These are phyloP conservation scores for Dendrobium chrysotoxum DNA, from an alignment of 106 monocot genomes.

Conservation along the genomic window DNA sequence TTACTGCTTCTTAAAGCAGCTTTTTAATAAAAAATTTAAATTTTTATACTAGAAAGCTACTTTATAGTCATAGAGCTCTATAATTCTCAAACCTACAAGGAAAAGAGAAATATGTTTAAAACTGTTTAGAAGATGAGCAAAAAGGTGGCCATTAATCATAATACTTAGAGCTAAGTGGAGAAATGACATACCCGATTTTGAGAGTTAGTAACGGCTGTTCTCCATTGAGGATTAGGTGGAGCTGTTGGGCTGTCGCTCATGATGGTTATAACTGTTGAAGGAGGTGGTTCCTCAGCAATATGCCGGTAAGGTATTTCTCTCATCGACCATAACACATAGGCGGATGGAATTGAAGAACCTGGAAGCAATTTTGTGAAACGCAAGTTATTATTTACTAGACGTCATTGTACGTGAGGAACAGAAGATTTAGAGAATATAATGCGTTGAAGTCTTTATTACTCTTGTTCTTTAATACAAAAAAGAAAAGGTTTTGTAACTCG, in stretches of 20 bases:
- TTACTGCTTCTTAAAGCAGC: no score
- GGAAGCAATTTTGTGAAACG: slow-evolving; percentile 3
- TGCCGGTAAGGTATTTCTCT: slow-evolving; percentile 50
- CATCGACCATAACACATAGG: slow-evolving; percentile 64
- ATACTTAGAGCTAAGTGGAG: not conserved
- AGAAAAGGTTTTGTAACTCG: no score
- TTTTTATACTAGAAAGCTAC: no score
- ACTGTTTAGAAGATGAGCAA: not conserved
- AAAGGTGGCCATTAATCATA: not conserved
- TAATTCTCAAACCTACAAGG: no score
- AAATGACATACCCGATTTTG: slow-evolving; percentile 40
- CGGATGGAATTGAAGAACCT: slow-evolving; percentile 67
- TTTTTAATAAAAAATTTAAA: no score
- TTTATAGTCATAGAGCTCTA: no score
- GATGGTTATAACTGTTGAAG: slow-evolving; percentile 31
- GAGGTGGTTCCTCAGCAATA: slow-evolving; percentile 12
- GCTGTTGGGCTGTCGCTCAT: slow-evolving; percentile 25
- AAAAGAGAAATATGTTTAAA: no score
- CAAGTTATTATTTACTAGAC: not conserved
- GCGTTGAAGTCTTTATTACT: no score
- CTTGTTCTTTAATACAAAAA: no score
- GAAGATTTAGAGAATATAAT: no score
- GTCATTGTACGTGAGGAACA: not conserved
- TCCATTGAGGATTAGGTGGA: slow-evolving; percentile 52
- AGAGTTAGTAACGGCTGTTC: slow-evolving; percentile 40